Conservation (phyloP, 1,284 basidiomycete genomes). For the Trametes pubescens region DNA sequence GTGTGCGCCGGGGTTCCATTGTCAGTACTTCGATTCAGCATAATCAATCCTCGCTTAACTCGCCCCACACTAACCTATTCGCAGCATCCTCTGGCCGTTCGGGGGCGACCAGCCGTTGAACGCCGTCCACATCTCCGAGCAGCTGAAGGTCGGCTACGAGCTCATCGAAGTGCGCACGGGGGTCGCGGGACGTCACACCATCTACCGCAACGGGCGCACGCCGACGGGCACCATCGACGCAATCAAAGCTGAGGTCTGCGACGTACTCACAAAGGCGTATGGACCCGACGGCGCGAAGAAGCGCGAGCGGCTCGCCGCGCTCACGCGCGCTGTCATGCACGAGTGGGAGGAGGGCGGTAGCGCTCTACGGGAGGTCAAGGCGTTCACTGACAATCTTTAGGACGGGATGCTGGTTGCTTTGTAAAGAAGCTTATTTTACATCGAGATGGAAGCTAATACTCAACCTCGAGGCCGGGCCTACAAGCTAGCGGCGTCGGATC, state of each 20-base stretch:
- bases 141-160: conserved; percentile 37
- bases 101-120: conserved; percentile 38
- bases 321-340: conserved; percentile 12
- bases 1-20: conserved; percentile 28
- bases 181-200: conserved; percentile 25
- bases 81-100: conserved; percentile 40
- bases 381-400: neutral
- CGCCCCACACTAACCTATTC: neutral
- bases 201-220: conserved; percentile 24
- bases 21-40: conserved; percentile 10
- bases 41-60: neutral
- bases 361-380: neutral
- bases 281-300: conserved; percentile 32
- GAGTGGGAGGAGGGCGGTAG: conserved; percentile 26
- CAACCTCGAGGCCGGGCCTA: too few relatives aligned
- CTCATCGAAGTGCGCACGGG: conserved; percentile 38
- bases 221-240: conserved; percentile 33
- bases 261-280: conserved; percentile 29
- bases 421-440: too few relatives aligned
- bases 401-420: too few relatives aligned
- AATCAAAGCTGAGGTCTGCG: conserved; percentile 24
- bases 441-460: too few relatives aligned
- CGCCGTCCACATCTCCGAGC: conserved; percentile 32
- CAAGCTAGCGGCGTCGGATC: too few relatives aligned
- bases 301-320: conserved; percentile 25